Base-by-base conservation (phyloP, 139 green algal species). In the Coccomyxa sp. region DNA sequence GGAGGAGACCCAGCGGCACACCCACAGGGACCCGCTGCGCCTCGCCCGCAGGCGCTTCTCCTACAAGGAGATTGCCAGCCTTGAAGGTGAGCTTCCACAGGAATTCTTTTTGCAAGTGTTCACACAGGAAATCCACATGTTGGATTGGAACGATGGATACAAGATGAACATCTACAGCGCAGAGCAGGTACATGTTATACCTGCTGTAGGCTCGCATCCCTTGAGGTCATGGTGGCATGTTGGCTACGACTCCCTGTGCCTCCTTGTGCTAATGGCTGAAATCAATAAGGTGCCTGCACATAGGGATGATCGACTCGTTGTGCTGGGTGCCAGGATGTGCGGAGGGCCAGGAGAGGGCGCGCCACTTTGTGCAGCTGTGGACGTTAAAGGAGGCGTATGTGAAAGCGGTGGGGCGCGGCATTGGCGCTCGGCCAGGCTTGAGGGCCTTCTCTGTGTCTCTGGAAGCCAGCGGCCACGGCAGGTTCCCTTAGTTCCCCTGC, bases 311-410 rank as follows among this genome's bases (percentile, higher is more conserved):
- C 33, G 22, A 37, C 64, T 37, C 33, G 14, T 34, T 10, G 64
- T 12, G 22, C 64, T 12, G 27, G n/a, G 64, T 31, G 8, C 50
- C 44, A 80, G 75, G 35, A 8, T 38, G 76, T 58, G 40, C 40
- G 38, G 37, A 55, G 1, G 36, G 36, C 27, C 31, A 34, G 29
- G 83, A 77, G 9, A 55, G 39, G 6, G 40, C 38, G 33, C 29
- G 36, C 55, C 78, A 74, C 31, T 95, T 95, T 73, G 68, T 93
- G 54, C 72, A 71, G 78, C 86, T 95, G 71, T 96, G 92, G 92
- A 91, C 88, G 0, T 79, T 94, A 9, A 96, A 96, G 75, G 92
- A 96, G 81, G 90, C 91, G 24, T 89, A 92, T 12, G 87, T 96
- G 18, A 96, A 96, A 78, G 92, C 92, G 0, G 70, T 87, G 8